A percentile compares a stretch with the other conserved stretches of the same genome.
Evolutionary conservation across 2,329 filamentous ascomycete species (phyloP).

Genomic region (Bretziella fagacearum): DNA sequence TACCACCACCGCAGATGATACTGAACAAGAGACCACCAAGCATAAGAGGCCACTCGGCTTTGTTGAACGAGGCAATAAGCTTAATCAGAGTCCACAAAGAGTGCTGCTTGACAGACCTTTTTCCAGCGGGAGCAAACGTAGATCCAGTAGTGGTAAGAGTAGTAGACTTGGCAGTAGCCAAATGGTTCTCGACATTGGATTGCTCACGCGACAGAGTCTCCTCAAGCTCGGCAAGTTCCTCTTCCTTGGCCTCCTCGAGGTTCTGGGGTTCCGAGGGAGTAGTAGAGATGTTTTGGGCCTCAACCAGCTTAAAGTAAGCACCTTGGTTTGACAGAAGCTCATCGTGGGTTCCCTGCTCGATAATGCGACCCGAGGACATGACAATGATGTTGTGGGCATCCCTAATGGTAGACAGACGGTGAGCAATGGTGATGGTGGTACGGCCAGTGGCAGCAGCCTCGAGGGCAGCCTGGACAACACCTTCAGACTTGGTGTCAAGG

Average conservation of each 20-base stretch:
- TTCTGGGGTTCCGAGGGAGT: conserved; percentile 31
- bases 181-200: conserved; percentile 42
- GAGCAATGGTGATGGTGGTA: conserved; percentile 91
- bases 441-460: conserved; percentile 71
- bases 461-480: conserved; percentile 80
- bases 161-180: conserved; percentile 37
- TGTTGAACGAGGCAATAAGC: conserved; percentile 68
- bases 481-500: conserved; percentile 86
- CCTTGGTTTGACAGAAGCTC: conserved; percentile 51
- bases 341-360: conserved; percentile 83
- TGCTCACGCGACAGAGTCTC: conserved; percentile 28
- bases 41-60: conserved; percentile 54
- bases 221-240: conserved; percentile 20
- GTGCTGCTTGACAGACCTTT: conserved; percentile 35
- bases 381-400: conserved; percentile 93
- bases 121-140: conserved; percentile 38
- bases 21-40: conserved; percentile 54
- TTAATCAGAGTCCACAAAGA: conserved; percentile 59
- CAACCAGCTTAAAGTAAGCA: conserved; percentile 72
- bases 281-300: conserved; percentile 65
- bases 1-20: conserved; percentile 62
- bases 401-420: conserved; percentile 85
- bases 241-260: conserved; percentile 20
- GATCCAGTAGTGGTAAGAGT: too few relatives aligned
- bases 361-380: conserved; percentile 67